These are phyloP conservation scores for Diplocarpon mali DNA, from an alignment of 2,329 filamentous ascomycete genomes.

Conservation along the genomic window DNA sequence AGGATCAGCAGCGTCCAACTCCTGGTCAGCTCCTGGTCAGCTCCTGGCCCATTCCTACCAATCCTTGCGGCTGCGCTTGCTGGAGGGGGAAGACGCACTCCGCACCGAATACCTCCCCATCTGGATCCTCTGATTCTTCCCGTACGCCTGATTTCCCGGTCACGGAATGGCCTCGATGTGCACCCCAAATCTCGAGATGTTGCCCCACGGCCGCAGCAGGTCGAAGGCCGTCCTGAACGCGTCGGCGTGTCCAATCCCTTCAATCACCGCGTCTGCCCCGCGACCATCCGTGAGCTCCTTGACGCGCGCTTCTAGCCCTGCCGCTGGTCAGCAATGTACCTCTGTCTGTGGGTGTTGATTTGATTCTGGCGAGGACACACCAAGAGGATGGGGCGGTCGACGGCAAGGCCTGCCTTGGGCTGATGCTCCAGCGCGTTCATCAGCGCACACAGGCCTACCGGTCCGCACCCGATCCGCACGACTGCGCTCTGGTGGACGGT, in stretches of 20 bases:
- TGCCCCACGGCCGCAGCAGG: constrained; percentile 59
- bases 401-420: constrained; percentile 65
- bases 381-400: no score
- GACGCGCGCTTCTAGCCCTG: constrained; percentile 49
- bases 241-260: constrained; percentile 61
- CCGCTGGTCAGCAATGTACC: constrained; percentile 48
- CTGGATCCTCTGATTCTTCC: constrained; percentile 59
- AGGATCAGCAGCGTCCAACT: no score
- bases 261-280: constrained; percentile 76
- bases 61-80: not conserved
- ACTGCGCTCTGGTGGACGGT: constrained; percentile 57
- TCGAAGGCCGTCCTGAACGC: constrained; percentile 63
- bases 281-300: constrained; percentile 66
- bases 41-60: constrained; percentile 38
- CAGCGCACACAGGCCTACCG: constrained; percentile 74
- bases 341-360: constrained; percentile 59
- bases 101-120: constrained; percentile 71
- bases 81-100: constrained; percentile 35
- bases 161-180: constrained; percentile 51
- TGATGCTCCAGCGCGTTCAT: constrained; percentile 65
- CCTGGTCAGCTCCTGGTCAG: not conserved
- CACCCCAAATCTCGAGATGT: constrained; percentile 65
- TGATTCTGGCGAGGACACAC: constrained; percentile 64
- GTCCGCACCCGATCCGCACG: constrained; percentile 75
- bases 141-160: constrained; percentile 51